Evolutionary conservation across 2,329 filamentous ascomycete genomes (phyloP).

Genomic region (Cordyceps fumosorosea): DNA sequence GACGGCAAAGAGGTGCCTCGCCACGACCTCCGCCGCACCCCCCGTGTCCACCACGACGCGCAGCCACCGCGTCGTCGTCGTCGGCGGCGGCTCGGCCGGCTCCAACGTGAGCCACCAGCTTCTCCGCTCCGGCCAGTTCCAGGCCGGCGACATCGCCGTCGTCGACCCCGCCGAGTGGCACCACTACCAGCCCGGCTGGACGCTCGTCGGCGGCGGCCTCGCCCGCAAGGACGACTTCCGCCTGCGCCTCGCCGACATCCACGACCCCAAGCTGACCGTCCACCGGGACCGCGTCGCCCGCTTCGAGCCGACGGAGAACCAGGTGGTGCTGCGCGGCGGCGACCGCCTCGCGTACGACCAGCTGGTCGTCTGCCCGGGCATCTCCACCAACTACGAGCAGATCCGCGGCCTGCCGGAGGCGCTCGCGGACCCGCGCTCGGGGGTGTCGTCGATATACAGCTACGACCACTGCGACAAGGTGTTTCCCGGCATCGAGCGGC

Average conservation of each 20-base stretch:
- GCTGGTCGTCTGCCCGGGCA: constrained; percentile 55
- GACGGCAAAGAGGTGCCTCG: neutral
- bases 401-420: constrained; percentile 51
- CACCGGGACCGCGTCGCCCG: constrained; percentile 45
- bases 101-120: constrained; percentile 62
- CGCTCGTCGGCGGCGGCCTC: constrained; percentile 59
- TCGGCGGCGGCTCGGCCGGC: constrained; percentile 62
- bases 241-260: constrained; percentile 40
- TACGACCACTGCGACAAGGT: constrained; percentile 51
- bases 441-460: constrained; percentile 51
- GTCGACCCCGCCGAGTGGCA: constrained; percentile 58
- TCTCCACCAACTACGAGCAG: constrained; percentile 42
- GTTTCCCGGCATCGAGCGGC: constrained; percentile 39
- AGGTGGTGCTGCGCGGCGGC: constrained; percentile 47
- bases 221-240: constrained; percentile 55
- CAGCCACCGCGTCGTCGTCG: constrained; percentile 57
- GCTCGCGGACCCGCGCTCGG: constrained; percentile 37
- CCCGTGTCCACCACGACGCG: neutral
- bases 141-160: constrained; percentile 54
- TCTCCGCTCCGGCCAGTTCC: constrained; percentile 50
- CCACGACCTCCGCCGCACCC: neutral
- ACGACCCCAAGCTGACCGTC: constrained; percentile 54
- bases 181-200: constrained; percentile 66
- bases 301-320: constrained; percentile 51
- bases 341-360: constrained; percentile 55